A percentile compares a stretch with the other conserved stretches of the same genome.
Evolutionary conservation across 345 rosid genomes (phyloP).

Genomic region (Dimocarpus longan): DNA sequence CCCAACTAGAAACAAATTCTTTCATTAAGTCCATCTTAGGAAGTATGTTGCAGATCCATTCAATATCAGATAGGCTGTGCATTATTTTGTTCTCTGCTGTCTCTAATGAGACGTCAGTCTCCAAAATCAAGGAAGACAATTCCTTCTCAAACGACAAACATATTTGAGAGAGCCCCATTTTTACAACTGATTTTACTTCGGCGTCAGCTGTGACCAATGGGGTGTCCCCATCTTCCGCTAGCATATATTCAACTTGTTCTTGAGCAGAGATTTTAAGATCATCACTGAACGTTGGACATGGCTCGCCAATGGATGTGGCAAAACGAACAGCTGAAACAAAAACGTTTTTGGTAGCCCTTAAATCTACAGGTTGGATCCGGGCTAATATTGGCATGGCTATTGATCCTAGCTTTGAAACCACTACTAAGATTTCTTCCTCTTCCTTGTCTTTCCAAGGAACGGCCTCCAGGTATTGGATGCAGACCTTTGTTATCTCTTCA

Average conservation of each 20-base stretch:
- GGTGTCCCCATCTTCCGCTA: slow-evolving; percentile 64
- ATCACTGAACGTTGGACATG: slow-evolving; percentile 56
- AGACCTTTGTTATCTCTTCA: too few relatives aligned
- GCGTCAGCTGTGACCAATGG: slow-evolving; percentile 58
- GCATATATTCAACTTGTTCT: slow-evolving; percentile 91
- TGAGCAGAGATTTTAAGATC: slow-evolving; percentile 84
- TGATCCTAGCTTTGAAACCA: slow-evolving; percentile 40
- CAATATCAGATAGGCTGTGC: slow-evolving; percentile 55
- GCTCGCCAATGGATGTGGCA: slow-evolving; percentile 62
- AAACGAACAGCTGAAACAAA: slow-evolving; percentile 77
- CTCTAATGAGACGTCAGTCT: slow-evolving; percentile 34
- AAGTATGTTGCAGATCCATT: slow-evolving; percentile 82
- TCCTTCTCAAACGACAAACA: slow-evolving; percentile 54
- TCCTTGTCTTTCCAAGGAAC: too few relatives aligned
- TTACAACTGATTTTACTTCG: slow-evolving; percentile 67
- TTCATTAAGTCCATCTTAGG: slow-evolving; percentile 77
- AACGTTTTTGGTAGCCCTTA: slow-evolving; percentile 55
- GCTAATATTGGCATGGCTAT: slow-evolving; percentile 59
- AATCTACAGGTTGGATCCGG: slow-evolving; percentile 54
- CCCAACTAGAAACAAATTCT: slow-evolving; percentile 79
- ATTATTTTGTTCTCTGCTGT: slow-evolving; percentile 40
- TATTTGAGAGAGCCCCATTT: slow-evolving; percentile 53
- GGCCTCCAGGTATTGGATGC: too few relatives aligned
- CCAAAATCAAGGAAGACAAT: slow-evolving; percentile 50
- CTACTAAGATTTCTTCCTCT: slow-evolving; percentile 19